These are phyloP conservation scores for Venturia pyrina DNA, from an alignment of 2,329 filamentous ascomycete species.

Conservation along the genomic window DNA sequence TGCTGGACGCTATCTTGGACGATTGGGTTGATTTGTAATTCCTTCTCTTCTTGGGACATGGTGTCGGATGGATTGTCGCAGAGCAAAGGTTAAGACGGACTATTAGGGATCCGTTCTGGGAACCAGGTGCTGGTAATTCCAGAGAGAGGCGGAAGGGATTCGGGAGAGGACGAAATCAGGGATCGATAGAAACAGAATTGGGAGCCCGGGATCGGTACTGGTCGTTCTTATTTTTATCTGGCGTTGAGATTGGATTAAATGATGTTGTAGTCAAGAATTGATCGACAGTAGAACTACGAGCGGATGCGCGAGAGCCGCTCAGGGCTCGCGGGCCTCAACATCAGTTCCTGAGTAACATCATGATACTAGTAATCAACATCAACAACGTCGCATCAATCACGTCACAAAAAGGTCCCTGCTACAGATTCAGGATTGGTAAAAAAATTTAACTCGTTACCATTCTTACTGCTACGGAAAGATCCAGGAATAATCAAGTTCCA, in stretches of 20 bases:
- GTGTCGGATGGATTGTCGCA: neutral
- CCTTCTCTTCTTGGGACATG: constrained; percentile 59
- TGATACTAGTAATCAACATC: neutral
- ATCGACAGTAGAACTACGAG: neutral
- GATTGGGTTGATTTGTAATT: constrained; percentile 65
- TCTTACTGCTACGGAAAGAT: neutral
- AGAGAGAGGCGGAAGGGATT: neutral
- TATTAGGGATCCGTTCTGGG: neutral
- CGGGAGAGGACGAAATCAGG: neutral
- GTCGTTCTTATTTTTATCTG: neutral
- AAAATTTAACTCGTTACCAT: neutral
- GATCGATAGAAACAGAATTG: neutral
- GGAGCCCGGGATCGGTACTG: neutral
- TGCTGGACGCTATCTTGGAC: constrained; percentile 71
- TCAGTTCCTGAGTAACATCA: neutral
- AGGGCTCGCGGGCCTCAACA: neutral
- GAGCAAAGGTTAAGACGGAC: neutral
- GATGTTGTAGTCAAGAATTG: neutral
- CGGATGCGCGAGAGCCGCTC: neutral
- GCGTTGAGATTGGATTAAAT: neutral
- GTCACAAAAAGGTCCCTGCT: neutral
- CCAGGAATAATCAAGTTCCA: neutral
- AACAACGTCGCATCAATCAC: neutral
- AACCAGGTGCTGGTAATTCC: neutral
- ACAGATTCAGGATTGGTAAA: neutral